Base-by-base conservation (phyloP, 352 stramenopile genomes). In the Pythium phragmitis region DNA sequence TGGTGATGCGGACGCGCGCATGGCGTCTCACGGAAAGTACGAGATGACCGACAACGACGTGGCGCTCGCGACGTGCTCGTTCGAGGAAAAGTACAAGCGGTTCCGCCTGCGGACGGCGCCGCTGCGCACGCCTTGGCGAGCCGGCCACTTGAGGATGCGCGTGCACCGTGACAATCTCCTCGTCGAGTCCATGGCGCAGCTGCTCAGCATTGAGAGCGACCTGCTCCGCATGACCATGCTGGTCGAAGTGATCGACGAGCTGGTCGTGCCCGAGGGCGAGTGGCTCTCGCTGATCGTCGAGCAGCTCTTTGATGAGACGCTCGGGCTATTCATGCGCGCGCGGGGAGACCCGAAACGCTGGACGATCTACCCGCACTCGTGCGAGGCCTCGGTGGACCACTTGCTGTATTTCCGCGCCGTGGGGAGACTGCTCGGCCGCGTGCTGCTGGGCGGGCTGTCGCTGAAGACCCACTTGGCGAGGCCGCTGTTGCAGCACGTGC, bases 391-490 rank as follows among this genome's bases (percentile, higher is more conserved):
- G 62, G 94, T 96, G 1, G 87, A 99, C 67, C 96, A 99, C 71
- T 69, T 99, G 61, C 76, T 97, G n/a, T 99, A 99, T 77, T 99
- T 99, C 75, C 92, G 96, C 52, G 98, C 98, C 60, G 83, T 96
- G 0, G 96, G 96, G 3, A 83, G 96, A 7, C 76, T 99, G 11
- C 74, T 99, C 63, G 97, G 96, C 30, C 98, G 98, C 65, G 97
- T 97, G 33, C 72, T 99, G 37, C 80, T 98, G 12, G 98, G 99
- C 75, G 97, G 97, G 1, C 98, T 98, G 67, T 67, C 96, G 55
- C 88, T 96, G 69, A 86, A 84, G 53, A 87, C 85, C 14, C 86
- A 91, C 61, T 69, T 98, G 65, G 85, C 88, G 21, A 67, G 95
- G 49, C 88, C 88, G 1, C 70, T 98, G 61, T 75, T 97, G 41